Evolutionary conservation across 331 rosid species (phyloP).

Genomic region (Acacia concinna): DNA sequence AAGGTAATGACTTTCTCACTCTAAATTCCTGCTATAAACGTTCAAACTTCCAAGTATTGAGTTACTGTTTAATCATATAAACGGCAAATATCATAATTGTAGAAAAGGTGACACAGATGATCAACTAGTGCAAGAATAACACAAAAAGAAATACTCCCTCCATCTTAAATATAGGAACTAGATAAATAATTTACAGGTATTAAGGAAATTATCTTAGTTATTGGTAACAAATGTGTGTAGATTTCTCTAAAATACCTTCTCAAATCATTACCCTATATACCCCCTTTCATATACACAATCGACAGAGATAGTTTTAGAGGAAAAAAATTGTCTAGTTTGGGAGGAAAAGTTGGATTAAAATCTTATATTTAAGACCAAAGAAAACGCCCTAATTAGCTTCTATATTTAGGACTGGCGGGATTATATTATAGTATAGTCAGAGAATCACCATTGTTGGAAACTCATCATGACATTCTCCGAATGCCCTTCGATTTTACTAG

Average conservation of each 20-base stretch:
- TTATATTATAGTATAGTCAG: not conserved
- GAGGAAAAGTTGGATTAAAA: not conserved
- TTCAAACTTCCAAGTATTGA: slow-evolving; percentile 9
- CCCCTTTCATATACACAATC: no score
- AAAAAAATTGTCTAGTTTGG: not conserved
- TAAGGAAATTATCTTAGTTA: no score
- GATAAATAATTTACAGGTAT: no score
- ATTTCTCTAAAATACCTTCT: no score
- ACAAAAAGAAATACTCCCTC: not conserved
- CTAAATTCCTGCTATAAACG: slow-evolving; percentile 18
- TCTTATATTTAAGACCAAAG: no score
- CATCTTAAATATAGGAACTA: no score
- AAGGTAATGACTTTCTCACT: slow-evolving; percentile 50
- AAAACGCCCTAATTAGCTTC: no score
- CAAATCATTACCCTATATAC: no score
- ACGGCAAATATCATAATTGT: not conserved
- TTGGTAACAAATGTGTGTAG: no score
- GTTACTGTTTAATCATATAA: slow-evolving; percentile 7
- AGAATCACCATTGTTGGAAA: not conserved
- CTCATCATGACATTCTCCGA: not conserved
- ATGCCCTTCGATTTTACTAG: not conserved
- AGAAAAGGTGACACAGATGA: not conserved
- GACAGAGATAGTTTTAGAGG: no score
- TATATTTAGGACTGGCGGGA: no score
- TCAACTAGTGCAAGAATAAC: no score